These are phyloP conservation scores for Dioszegia aurantiaca DNA, from an alignment of 768 basidiomycete genomes.

Conservation along the genomic window DNA sequence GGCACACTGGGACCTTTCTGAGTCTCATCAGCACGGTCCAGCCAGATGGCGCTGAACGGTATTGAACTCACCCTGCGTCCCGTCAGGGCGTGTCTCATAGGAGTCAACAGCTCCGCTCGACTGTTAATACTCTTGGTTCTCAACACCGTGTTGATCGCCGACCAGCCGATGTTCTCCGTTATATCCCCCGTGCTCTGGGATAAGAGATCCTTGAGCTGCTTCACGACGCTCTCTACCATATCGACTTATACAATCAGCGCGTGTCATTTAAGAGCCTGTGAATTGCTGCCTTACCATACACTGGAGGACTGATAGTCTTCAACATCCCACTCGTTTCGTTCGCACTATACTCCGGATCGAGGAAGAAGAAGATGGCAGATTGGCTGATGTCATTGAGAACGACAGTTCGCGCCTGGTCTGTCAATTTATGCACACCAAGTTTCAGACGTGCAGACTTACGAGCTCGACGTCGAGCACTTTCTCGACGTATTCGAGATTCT, in stretches of 20 bases:
- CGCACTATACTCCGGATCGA: constrained; percentile 61
- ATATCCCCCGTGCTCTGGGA: constrained; percentile 47
- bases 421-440: no score
- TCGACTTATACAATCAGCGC: constrained; percentile 7
- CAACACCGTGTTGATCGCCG: constrained; percentile 41
- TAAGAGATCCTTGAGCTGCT: constrained; percentile 7
- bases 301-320: constrained; percentile 53
- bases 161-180: constrained; percentile 54
- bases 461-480: constrained; percentile 60
- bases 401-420: constrained; percentile 28
- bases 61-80: constrained; percentile 68
- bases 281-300: constrained; percentile 57
- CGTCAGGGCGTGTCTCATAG: constrained; percentile 72
- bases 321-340: constrained; percentile 61
- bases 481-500: constrained; percentile 59
- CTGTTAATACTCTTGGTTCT: constrained; percentile 17
- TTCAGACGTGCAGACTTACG: no score
- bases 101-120: constrained; percentile 65
- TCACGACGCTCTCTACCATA: constrained; percentile 3
- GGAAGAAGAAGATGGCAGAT: constrained; percentile 74
- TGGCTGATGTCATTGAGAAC: constrained; percentile 65
- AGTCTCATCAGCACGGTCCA: constrained; percentile 1
- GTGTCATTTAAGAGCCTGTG: neutral
- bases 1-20: constrained; percentile 57
- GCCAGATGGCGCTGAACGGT: neutral